Evolutionary conservation across 129 eudicot genomes (phyloP).

Genomic region (Arctium lappa): DNA sequence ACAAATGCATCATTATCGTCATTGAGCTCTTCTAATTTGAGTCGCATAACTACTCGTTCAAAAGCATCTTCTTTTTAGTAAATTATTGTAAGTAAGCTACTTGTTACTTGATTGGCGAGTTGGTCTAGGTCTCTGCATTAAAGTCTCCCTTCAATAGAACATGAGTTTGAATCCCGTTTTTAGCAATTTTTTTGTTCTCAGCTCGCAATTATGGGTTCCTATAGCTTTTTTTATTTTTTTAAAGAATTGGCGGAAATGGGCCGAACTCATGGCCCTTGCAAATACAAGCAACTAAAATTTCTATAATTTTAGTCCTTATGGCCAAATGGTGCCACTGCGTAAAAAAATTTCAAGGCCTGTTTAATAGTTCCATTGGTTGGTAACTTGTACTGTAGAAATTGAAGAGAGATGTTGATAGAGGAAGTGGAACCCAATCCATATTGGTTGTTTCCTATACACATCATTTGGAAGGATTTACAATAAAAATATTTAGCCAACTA

Average conservation of each 20-base stretch:
- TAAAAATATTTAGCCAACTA: no score
- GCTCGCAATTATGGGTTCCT: not conserved
- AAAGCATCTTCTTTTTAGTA: not conserved
- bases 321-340: not conserved
- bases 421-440: not conserved
- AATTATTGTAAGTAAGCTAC: not conserved
- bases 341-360: no score
- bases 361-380: no score
- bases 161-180: not conserved
- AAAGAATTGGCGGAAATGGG: no score
- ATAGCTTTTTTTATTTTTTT: no score
- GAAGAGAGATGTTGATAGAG: no score
- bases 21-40: not conserved
- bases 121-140: not conserved
- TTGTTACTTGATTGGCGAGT: no score
- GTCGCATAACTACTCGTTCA: not conserved
- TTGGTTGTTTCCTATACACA: no score
- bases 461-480: no score
- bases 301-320: not conserved
- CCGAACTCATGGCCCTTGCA: no score
- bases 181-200: not conserved
- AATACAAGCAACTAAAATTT: no score
- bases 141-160: not conserved
- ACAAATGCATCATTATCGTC: not conserved
- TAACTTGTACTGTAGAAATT: no score